Evolutionary conservation across 2,329 filamentous ascomycete genomes (phyloP), one percentile per base, ranked within the genome.

Genomic region (Leptosphaerulina australis): DNA sequence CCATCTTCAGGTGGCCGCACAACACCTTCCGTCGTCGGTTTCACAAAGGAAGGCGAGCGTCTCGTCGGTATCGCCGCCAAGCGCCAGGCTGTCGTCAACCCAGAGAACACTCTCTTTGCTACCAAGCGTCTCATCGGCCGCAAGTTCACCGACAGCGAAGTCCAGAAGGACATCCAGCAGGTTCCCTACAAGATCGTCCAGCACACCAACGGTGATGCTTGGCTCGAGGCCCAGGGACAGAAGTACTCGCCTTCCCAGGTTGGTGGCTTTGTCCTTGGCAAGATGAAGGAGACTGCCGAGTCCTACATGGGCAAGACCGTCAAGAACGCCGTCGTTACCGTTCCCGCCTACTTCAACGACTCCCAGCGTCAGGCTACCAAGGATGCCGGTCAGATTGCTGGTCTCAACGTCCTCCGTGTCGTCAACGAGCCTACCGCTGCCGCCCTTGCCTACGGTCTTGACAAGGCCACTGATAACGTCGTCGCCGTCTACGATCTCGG

Each of bases 231-330:
- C 66, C 91, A 91, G 66, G 91, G 87, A 72, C 86, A 97, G 79
- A 96, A 92, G 77, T 97, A 97, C 83, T 97, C 92, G 62, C 93
- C 93, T 50, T 96, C 92, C n/a, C 93, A 97, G 78, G 90, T 97
- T 60, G 93, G 93, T 84, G 93, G 92, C 72, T 96, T 97, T 77
- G 83, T 97, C 62, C 85, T 97, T 68, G 88, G 91, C 77, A 97
- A 97, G 86, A 97, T 97, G 93, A 97, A 96, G 86, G 93, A 97
- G 83, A 97, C 93, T 43, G 93, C 93, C 61, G 92, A 97, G 82
- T 82, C 88, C 56, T 96, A 95, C 80, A 85, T 96, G 62, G 86
- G 88, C 79, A 96, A 91, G 82, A 85, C 85, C 54, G 80, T 96
- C 70, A 94, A 96, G 85, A 96, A 97, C 74, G 93, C 91, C 67